Conservation (phyloP, 164 flowering plant species). For the Echeveria elegans region DNA sequence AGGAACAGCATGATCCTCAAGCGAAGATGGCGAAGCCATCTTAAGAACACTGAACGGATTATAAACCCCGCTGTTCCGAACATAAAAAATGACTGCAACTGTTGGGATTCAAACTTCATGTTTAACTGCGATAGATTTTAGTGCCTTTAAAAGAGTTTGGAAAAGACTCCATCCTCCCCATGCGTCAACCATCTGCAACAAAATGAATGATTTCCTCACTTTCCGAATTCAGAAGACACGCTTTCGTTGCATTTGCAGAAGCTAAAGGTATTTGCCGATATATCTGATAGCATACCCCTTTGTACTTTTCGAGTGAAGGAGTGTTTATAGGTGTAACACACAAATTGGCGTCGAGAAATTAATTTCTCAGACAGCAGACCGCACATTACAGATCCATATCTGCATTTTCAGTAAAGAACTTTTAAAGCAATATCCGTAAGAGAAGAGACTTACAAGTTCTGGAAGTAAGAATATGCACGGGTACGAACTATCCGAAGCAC, state of each 20-base stretch:
- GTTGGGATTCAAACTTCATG: constrained; percentile 83
- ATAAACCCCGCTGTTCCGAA: no score
- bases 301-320: constrained; percentile 96
- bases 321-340: constrained; percentile 80
- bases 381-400: constrained; percentile 98
- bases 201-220: no score
- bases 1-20: no score
- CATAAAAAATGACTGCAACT: constrained; percentile 49
- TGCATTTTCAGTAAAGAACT: constrained; percentile 25
- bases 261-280: no score
- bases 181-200: constrained; percentile 87
- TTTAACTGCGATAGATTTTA: constrained; percentile 59
- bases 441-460: no score
- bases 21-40: no score
- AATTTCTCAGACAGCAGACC: constrained; percentile 90
- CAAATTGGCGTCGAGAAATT: constrained; percentile 81
- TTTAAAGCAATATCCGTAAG: no score
- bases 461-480: no score
- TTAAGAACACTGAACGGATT: no score
- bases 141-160: constrained; percentile 70
- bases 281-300: constrained; percentile 43
- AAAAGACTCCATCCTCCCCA: constrained; percentile 98
- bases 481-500: no score
- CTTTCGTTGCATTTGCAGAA: no score
- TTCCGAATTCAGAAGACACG: no score